Conservation (phyloP, 2,329 filamentous ascomycete genomes). For the Diplocarpon rosae region DNA sequence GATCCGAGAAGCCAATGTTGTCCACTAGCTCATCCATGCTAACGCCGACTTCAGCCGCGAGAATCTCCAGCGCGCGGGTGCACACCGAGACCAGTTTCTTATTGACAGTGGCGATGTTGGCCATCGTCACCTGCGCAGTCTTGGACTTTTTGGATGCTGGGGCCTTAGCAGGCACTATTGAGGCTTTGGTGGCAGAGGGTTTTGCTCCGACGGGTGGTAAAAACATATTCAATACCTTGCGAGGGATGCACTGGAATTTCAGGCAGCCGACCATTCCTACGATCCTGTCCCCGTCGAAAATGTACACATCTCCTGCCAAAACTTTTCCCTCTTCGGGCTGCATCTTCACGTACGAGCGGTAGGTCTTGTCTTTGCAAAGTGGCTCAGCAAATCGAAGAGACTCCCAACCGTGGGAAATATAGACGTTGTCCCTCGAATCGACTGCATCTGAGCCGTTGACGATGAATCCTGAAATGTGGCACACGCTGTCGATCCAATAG, state of each 20-base stretch:
- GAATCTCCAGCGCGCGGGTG: constrained; percentile 38
- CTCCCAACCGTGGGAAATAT: constrained; percentile 50
- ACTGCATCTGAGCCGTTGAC: constrained; percentile 47
- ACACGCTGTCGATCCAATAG: constrained; percentile 48
- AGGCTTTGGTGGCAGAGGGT: constrained; percentile 28
- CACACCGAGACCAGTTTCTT: constrained; percentile 38
- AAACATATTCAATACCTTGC: constrained; percentile 40
- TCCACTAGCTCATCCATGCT: constrained; percentile 43
- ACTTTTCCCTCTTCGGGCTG: constrained; percentile 39
- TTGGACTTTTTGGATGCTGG: constrained; percentile 29
- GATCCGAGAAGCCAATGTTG: constrained; percentile 43
- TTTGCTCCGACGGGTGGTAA: constrained; percentile 46
- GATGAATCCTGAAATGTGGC: constrained; percentile 50
- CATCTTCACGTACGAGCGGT: constrained; percentile 48
- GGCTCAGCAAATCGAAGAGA: constrained; percentile 40
- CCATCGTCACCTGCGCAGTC: constrained; percentile 31
- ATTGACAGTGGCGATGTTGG: constrained; percentile 39
- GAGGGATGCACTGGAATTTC: constrained; percentile 31
- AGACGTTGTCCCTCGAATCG: constrained; percentile 43
- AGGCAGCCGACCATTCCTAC: constrained; percentile 21
- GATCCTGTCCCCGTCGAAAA: constrained; percentile 34
- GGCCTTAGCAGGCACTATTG: constrained; percentile 18
- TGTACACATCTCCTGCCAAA: constrained; percentile 42
- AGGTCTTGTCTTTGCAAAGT: constrained; percentile 35
- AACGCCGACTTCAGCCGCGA: constrained; percentile 46